Percentiles rank a stretch among this genome's conserved stretches.
Evolutionary conservation across 176 grass and related monocot genomes (phyloP).

Genomic region (Bonia amplexicaulis): DNA sequence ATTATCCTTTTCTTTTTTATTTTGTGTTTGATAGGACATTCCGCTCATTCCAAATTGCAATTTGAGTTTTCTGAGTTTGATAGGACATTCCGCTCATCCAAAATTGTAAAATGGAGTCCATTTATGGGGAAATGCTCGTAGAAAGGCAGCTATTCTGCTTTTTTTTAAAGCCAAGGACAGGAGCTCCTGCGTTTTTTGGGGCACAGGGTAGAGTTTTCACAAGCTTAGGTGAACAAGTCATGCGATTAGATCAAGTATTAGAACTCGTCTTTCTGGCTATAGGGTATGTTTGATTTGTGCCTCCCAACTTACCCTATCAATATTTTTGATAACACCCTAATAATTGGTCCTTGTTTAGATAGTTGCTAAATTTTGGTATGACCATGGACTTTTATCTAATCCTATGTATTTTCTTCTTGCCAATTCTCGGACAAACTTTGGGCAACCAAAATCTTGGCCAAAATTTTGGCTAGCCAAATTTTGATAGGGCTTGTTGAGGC

Average conservation of each 20-base stretch:
- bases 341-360: no score
- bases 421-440: no score
- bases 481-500: no score
- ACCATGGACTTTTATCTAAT: no score
- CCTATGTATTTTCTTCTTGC: no score
- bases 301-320: no score
- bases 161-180: no score
- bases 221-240: neutral
- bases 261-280: fast-evolving
- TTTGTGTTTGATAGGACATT: neutral
- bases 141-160: neutral
- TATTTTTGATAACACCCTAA: no score
- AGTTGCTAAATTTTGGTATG: no score
- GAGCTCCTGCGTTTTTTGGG: neutral
- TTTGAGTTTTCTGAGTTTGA: neutral
- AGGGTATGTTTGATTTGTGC: no score
- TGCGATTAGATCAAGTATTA: neutral
- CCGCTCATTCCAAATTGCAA: neutral
- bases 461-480: no score
- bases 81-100: neutral
- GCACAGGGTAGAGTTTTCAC: neutral
- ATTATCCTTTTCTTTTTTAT: neutral
- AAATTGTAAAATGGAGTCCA: neutral
- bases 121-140: neutral
- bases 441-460: no score